Base-by-base conservation (phyloP, 306 rosid genomes). In the Sphenostylis stenocarpa region DNA sequence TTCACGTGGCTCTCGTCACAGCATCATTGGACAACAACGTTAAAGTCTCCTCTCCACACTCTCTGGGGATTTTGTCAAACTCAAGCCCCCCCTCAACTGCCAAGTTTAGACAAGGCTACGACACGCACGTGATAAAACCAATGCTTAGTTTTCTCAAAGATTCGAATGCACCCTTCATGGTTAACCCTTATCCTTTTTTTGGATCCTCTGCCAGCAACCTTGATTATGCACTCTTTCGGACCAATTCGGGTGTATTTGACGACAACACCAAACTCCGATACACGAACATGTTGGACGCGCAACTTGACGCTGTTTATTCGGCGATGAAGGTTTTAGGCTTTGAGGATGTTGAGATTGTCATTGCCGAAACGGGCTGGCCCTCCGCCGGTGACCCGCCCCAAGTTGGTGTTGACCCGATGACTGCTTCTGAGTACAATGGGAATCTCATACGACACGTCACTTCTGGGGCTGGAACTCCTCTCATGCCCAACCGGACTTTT, bases 341-440 rank as follows among this genome's bases (percentile, higher is more conserved):
- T 79, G 64, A 56, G 16, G 94, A 84, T n/a, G 84, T 94, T 6
- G 88, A 88, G 8, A 94, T 93, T 49, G 90, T 84, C 6, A 87
- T 93, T 7, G 88, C 87, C 0, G 92, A 92, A 87, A 92, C 92
- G 47, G 92, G 96, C 1, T 94, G 98, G 96, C 96, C 97, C 14
- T 86, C 93, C 0, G 4, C 68, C 5, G 85, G 93, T 16, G 89
- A 88, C 13, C 73, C 60, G 9, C 62, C 77, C 85, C 94, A 90
- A 71, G 12, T 86, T 33, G 89, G 91, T 0, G 89, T 87, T 2
- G 84, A 87, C 70, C 75, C 73, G 1, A 45, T 66, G 0, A 82
- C 75, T 56, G 94, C 96, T 0, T 81, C 88, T 0, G 81, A 87
- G 7, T 92, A 87, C 55, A 88, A 92, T 36, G 66, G 74, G 17